Evolutionary conservation across 805 yeast genomes (phyloP), one percentile per base, ranked within the genome.

Genomic region (Jamesozyma rosinii): DNA sequence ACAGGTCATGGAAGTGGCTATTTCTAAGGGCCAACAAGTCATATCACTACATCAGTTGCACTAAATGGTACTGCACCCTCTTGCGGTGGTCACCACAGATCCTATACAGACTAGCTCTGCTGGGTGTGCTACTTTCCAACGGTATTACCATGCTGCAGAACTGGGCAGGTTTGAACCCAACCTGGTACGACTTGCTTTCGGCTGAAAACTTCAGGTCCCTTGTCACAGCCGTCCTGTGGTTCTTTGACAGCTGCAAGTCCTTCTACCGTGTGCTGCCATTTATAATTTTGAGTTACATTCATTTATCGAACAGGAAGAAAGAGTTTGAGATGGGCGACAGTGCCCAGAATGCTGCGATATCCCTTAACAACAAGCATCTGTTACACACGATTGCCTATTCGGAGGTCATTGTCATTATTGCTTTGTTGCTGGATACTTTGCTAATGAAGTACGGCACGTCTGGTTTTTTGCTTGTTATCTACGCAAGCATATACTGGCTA

Each of bases 201-300:
- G 76, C 86, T 20, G 86, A 77, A 51, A 83, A 84, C 58, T 83
- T 83, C 68, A 95, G 86, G 62, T 76, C 75, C 55, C 64, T 79
- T 43, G 48, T 75, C 3, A 61, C 83, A 43, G 74, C 79, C 0
- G 22, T 58, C 3, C 63, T 77, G 17, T 83, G 90, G 90, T 55
- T 76, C 38, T 60, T 81, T 43, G 75, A 81, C 33, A 76, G 83
- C 63, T 75, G 83, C 65, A 70, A 73, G 47, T 79, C 88, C 1
- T 63, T 76, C 4, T 81, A 79, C 65, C 83, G 82, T 57, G 51
- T 83, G 36, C 46, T 78, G 14, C 90, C 92, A 20, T 79, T 68
- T 56, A 64, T 69, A 50, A 51, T 78, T 37, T 66, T 81, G 39
- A 71, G 89, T 17, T 47, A 74, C 20, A 64, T 83, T 50, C 92